Evolutionary conservation across 2,329 filamentous ascomycete species (phyloP), one percentile per base, ranked within the genome.

Genomic region (Sporothrix sp.): DNA sequence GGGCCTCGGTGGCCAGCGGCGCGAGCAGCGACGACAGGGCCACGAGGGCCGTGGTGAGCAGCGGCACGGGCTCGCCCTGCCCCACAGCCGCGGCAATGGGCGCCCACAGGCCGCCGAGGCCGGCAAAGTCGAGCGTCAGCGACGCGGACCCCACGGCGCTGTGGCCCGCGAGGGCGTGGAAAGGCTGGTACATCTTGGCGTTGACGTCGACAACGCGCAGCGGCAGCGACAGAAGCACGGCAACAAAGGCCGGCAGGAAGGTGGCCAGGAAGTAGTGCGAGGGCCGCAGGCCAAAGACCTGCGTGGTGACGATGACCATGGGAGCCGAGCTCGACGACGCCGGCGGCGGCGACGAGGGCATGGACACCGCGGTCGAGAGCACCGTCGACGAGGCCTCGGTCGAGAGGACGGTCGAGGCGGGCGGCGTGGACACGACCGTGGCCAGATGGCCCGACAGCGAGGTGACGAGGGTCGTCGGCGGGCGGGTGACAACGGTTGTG

Each of bases 111-210:
- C n/a, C 25, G 40, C 45, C 50, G 9, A 25, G 54, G 0, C 70
- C 68, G 8, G 61, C 61, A 33, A 71, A 72, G 48, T 68, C 63
- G 5, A 73, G 61, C 9, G 65, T 68, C 16, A 74, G 57, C 0
- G 71, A 72, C 28, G 73, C 64, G 0, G 58, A 56, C 0, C 71
- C 72, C 0, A 58, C 46, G 0, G 67, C 68, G 5, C 71, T 72
- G 0, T 57, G 58, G 0, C 40, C 27, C 6, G 66, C 60, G 2
- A 77, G 59, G 1, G 67, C 64, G 46, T 69, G 66, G 56, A 73
- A 73, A 1, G 71, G 71, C 51, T 70, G 68, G 37, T 68, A 70
- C 10, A 68, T 62, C 48, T 69, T 68, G 1, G 63, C 67, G 50
- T 67, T 65, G 46, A 64, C 60, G 52, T 70, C 67, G 48, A 72